These are phyloP conservation scores for Salicornia ramosissima DNA, from an alignment of 148 eudicot species.

Conservation along the genomic window DNA sequence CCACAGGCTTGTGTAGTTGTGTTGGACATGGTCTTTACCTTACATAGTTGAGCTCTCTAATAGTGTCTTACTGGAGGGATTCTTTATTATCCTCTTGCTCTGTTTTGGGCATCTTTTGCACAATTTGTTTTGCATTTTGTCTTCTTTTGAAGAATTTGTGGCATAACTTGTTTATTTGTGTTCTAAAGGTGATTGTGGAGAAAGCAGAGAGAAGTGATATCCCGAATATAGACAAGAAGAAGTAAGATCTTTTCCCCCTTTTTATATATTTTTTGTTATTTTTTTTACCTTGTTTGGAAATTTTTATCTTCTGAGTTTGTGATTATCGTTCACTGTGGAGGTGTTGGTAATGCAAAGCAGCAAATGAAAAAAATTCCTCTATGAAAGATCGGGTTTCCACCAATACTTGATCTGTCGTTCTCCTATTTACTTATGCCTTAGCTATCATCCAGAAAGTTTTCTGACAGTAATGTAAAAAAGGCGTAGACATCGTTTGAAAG, in stretches of 20 bases:
- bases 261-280: background rate
- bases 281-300: background rate
- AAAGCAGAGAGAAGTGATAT: constrained; percentile 84
- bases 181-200: constrained; percentile 71
- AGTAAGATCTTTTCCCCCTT: constrained; percentile 38
- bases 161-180: background rate
- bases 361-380: too few relatives aligned
- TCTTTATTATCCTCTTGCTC: background rate
- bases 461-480: background rate
- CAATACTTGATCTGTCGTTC: too few relatives aligned
- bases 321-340: background rate
- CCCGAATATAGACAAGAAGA: constrained; percentile 77
- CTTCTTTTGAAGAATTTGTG: constrained; percentile 3
- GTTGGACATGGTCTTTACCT: background rate
- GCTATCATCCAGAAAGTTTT: background rate
- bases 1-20: background rate
- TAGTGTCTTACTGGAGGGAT: background rate
- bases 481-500: background rate
- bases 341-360: background rate
- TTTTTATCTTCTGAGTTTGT: background rate
- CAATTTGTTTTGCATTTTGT: background rate
- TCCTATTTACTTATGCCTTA: background rate
- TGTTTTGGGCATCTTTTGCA: background rate
- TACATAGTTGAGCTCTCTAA: background rate
- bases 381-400: too few relatives aligned